Conservation (phyloP, 164 flowering plant genomes). For the Macadamia integrifolia region DNA sequence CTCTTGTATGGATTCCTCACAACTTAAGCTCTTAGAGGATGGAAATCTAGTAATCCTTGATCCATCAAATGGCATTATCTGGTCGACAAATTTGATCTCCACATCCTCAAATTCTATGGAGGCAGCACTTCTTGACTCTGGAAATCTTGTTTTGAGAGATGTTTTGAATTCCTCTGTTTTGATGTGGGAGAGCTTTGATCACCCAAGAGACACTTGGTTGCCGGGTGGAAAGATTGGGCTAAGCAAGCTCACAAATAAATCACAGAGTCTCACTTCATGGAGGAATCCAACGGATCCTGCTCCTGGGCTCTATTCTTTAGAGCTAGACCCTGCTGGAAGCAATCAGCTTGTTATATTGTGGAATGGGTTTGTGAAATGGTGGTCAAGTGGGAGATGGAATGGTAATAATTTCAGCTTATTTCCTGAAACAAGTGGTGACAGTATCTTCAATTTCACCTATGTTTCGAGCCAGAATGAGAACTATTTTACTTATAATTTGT, state of each 20-base stretch:
- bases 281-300: constrained; percentile 1
- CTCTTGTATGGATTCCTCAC: too few species aligned
- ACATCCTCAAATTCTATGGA: too few species aligned
- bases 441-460: constrained; percentile 14
- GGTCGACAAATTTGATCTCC: too few species aligned
- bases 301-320: not conserved
- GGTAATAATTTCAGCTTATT: constrained; percentile 15
- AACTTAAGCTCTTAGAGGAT: too few species aligned
- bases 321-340: constrained; percentile 3
- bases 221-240: constrained; percentile 4
- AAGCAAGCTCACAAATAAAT: not conserved
- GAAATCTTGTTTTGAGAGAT: too few species aligned
- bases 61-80: too few species aligned
- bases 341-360: not conserved
- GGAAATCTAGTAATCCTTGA: too few species aligned
- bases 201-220: constrained; percentile 3
- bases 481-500: constrained; percentile 11
- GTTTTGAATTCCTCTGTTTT: too few species aligned
- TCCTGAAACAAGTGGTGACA: constrained; percentile 16
- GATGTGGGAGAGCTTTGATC: constrained; percentile 14
- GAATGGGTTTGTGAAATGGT: constrained; percentile 9
- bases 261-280: constrained; percentile 4
- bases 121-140: too few species aligned
- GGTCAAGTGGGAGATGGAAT: constrained; percentile 25
- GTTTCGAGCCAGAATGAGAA: constrained; percentile 10